These are phyloP conservation scores for Metroxylon sagu DNA, from an alignment of 176 grass and related monocot species.

Conservation along the genomic window DNA sequence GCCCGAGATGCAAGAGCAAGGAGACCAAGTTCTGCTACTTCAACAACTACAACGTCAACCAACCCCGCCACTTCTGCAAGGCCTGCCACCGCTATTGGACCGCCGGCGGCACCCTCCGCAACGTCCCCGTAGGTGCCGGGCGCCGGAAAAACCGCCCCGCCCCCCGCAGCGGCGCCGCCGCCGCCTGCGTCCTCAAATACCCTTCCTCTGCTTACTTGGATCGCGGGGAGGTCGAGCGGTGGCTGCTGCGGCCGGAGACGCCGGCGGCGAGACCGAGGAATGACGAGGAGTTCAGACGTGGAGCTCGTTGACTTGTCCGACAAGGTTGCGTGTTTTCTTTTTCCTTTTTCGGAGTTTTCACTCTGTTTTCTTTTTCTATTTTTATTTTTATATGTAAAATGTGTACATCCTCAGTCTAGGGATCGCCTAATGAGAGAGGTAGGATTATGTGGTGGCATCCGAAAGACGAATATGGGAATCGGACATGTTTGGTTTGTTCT, in stretches of 20 bases:
- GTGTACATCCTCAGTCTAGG: too few species aligned
- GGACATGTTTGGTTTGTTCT: too few species aligned
- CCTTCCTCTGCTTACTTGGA: constrained; percentile 1
- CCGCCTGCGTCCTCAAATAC: constrained; percentile 18
- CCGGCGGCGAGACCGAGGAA: background rate
- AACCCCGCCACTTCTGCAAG: constrained; percentile 96
- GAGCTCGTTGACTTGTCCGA: background rate
- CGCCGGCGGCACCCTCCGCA: constrained; percentile 84
- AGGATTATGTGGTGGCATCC: too few species aligned
- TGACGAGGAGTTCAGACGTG: too few species aligned
- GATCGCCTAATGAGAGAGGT: too few species aligned
- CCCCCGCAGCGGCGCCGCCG: background rate
- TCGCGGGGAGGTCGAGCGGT: constrained; percentile 3
- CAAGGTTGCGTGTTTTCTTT: too few species aligned
- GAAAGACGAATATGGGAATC: too few species aligned
- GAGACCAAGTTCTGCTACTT: constrained; percentile 99
- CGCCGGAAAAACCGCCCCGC: constrained; percentile 43
- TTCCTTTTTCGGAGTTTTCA: too few species aligned
- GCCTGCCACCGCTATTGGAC: constrained; percentile 97
- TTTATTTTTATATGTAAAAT: too few species aligned
- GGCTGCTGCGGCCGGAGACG: constrained; percentile 2
- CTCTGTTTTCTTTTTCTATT: too few species aligned
- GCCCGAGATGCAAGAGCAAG: constrained; percentile 82
- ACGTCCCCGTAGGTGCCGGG: constrained; percentile 55
- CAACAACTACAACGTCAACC: constrained; percentile 99